Evolutionary conservation across 2,329 filamentous ascomycete species (phyloP), one percentile per base, ranked within the genome.

Genomic region (Trichoderma brevicompactum): DNA sequence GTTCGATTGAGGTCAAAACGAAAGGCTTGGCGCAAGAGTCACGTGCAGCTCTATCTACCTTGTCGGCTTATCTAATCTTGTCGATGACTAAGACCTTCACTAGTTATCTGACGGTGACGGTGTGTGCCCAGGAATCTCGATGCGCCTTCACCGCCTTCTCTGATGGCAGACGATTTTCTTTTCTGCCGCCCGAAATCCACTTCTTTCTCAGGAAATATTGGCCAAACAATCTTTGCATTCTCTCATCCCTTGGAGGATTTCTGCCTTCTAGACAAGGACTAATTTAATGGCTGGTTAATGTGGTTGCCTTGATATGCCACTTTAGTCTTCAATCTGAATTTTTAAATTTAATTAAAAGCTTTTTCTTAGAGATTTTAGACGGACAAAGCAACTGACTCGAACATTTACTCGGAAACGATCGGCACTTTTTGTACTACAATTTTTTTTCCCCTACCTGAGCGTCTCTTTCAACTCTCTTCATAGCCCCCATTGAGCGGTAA

Each of bases 1-100:
- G 69, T 67, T 75, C 71, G 73, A 72, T 69, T 72, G 73, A 76
- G 73, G 74, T 72, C 69, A 68, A 70, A 68, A 67, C 70, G 68
- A 74, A 46, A 72, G 68, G 72, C 72, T 71, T 68, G 67, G 64
- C 65, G 12, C 23, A 17, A 41, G 44, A 5, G 19, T 60, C 65
- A 69, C 58, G 70, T 74, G 73, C n/a, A 40, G 28, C 34, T 38
- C 36, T 10, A 38, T 38, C 36, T 8, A 38, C 40, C 36, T 38
- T 38, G 36, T 23, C 13, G 28, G 23, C 48, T 50, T 50, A 50
- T n/a, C 13, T 50, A 50, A 50, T 28, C 23, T 28, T 28, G 23
- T 28, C 5, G 23, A 5, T 28, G 23, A 28, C 23, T 28, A 28
- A 28, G 23, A 5, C 2, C 5, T 28, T 28, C 23, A 28, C n/a